Conservation (phyloP, 106 monocot species). For the Vanilla planifolia region DNA sequence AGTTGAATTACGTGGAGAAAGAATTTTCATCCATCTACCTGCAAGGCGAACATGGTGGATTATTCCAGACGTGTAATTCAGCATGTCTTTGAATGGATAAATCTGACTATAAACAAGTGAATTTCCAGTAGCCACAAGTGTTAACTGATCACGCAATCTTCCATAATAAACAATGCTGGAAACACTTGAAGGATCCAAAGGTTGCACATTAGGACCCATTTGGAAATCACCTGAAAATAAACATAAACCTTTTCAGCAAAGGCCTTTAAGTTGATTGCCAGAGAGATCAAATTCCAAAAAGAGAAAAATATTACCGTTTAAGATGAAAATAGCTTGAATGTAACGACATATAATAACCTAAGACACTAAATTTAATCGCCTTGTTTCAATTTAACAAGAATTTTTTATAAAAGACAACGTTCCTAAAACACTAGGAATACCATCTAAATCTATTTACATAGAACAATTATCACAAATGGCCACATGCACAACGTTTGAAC, state of each 20-base stretch:
- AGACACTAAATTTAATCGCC: not conserved
- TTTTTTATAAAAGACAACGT: too few relatives aligned
- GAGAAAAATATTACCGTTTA: too few relatives aligned
- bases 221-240: conserved; percentile 58
- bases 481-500: too few relatives aligned
- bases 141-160: conserved; percentile 11
- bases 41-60: conserved; percentile 85
- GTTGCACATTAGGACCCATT: conserved; percentile 53
- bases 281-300: not conserved
- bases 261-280: not conserved
- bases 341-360: too few relatives aligned
- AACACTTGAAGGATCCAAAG: conserved; percentile 48
- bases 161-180: conserved; percentile 54
- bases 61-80: conserved; percentile 86
- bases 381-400: not conserved
- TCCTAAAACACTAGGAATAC: too few relatives aligned
- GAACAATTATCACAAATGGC: too few relatives aligned
- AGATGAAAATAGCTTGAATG: too few relatives aligned
- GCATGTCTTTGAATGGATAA: conserved; percentile 73
- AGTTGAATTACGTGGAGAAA: too few relatives aligned
- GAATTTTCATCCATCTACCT: conserved; percentile 43
- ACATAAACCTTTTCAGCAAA: not conserved
- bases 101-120: conserved; percentile 77
- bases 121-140: conserved; percentile 33
- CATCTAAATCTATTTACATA: too few relatives aligned